phyloP scores from a whole-genome alignment of 169 alveolate species.

The Cardiosporidium cionae region DNA sequence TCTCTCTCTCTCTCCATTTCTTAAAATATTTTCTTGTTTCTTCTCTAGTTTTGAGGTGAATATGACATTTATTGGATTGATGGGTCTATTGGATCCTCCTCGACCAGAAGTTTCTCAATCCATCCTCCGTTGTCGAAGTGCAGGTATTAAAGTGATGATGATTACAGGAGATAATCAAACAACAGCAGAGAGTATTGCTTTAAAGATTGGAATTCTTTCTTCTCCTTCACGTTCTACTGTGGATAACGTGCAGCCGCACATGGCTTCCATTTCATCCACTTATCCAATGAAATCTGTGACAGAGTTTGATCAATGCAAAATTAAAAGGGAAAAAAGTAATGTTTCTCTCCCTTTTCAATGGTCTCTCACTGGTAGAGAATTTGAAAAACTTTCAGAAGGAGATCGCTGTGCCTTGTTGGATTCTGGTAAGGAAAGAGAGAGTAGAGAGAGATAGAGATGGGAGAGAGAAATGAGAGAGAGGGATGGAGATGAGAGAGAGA shows the following conservation, averaged over 20 bases:
- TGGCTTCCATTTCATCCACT: background rate
- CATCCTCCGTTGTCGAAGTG: constrained; percentile 81
- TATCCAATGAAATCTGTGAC: background rate
- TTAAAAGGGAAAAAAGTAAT: background rate
- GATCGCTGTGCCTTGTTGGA: too few relatives aligned
- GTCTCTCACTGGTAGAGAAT: background rate
- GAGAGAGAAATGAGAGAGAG: too few relatives aligned
- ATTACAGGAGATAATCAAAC: constrained; percentile 96
- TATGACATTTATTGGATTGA: constrained; percentile 81
- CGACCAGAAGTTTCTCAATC: constrained; percentile 89
- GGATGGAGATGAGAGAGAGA: too few relatives aligned
- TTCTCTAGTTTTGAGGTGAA: constrained; percentile 6
- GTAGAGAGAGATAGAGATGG: too few relatives aligned
- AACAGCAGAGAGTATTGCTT: constrained; percentile 98
- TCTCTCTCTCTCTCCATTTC: too few relatives aligned
- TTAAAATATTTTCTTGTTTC: too few relatives aligned
- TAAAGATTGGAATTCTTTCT: constrained; percentile 86
- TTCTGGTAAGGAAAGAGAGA: too few relatives aligned
- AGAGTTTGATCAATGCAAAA: background rate
- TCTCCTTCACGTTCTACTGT: too few relatives aligned
- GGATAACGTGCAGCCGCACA: background rate
- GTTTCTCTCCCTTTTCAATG: background rate
- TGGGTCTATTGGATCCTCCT: constrained; percentile 96
- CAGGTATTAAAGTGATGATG: constrained; percentile 98
- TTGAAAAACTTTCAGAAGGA: background rate